These are phyloP conservation scores for Notholithocarpus densiflorus DNA, from an alignment of 306 rosid species.

Conservation along the genomic window DNA sequence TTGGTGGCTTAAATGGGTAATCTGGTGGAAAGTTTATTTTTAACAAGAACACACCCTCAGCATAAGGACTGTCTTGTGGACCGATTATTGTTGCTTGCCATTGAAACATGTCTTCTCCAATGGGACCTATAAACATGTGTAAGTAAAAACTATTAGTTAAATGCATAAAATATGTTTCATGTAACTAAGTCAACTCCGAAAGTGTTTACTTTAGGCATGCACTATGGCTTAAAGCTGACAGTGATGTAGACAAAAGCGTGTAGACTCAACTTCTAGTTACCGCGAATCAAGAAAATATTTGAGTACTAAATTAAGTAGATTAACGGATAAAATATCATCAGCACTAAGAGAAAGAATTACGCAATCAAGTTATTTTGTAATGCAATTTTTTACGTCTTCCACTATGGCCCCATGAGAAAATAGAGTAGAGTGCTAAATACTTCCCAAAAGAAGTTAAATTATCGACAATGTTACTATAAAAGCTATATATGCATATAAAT, in stretches of 20 bases:
- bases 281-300: neutral
- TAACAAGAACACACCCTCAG: conserved; percentile 48
- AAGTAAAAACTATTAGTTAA: neutral
- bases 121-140: conserved; percentile 30
- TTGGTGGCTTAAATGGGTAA: conserved; percentile 57
- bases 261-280: neutral
- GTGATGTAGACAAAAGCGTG: neutral
- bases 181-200: no score
- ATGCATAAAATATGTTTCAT: no score
- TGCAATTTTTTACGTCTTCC: no score
- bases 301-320: no score
- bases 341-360: neutral
- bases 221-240: neutral
- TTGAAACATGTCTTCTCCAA: conserved; percentile 50
- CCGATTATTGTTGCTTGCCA: conserved; percentile 62
- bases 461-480: no score
- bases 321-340: neutral
- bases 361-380: neutral
- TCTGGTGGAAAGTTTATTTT: conserved; percentile 49
- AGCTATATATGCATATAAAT: no score
- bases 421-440: neutral
- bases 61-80: conserved; percentile 49
- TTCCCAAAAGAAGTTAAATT: neutral
- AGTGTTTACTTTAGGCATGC: neutral
- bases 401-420: neutral